phyloP scores from a whole-genome alignment of 768 basidiomycete genomes.

The Tricholoma saponaceum region DNA sequence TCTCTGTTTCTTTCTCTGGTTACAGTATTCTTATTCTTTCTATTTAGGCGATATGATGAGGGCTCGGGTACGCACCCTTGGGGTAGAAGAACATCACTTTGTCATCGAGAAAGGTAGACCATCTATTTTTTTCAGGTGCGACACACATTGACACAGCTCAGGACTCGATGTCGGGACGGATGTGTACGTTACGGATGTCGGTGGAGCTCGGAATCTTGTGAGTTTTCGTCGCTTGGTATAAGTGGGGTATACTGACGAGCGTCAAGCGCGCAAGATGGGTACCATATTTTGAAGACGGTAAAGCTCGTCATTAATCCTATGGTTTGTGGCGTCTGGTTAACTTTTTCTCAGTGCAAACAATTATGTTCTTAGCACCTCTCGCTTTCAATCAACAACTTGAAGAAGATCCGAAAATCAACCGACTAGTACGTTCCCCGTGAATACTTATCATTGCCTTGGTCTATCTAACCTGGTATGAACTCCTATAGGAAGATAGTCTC shows the following conservation, averaged over 20 bases:
- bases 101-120: slow-evolving; percentile 48
- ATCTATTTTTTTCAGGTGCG: neutral
- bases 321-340: neutral
- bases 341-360: slow-evolving; percentile 55
- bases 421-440: slow-evolving; percentile 39
- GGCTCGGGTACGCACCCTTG: slow-evolving; percentile 68
- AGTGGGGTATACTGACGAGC: neutral
- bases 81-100: slow-evolving; percentile 71
- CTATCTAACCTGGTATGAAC: neutral
- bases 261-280: slow-evolving; percentile 64
- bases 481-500: slow-evolving; percentile 64
- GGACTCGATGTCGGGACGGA: slow-evolving; percentile 43
- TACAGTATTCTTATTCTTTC: slow-evolving; percentile 2
- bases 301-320: slow-evolving; percentile 1
- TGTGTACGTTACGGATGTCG: slow-evolving; percentile 69
- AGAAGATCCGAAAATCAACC: slow-evolving; percentile 61
- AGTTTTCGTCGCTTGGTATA: neutral
- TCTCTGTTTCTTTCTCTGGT: neutral
- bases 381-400: slow-evolving; percentile 72
- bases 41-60: slow-evolving; percentile 65
- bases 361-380: slow-evolving; percentile 80
- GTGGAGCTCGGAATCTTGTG: slow-evolving; percentile 54
- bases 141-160: slow-evolving; percentile 3
- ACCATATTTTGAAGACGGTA: slow-evolving; percentile 73
- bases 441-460: neutral